These are phyloP conservation scores for Aspergillus clavatus DNA, from an alignment of 2,329 filamentous ascomycete species.

Conservation along the genomic window DNA sequence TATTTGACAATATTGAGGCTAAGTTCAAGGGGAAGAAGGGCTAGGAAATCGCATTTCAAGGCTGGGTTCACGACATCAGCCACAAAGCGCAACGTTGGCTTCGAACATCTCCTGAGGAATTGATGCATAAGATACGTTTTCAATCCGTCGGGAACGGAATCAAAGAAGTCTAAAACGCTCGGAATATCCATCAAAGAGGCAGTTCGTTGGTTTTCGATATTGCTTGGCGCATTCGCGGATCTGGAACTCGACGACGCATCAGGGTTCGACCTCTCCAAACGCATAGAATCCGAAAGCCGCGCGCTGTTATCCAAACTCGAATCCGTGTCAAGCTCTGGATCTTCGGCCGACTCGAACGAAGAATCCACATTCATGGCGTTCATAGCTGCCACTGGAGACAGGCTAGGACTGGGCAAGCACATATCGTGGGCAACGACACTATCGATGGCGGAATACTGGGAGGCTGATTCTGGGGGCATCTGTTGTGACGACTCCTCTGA, in stretches of 20 bases:
- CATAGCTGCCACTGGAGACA: constrained; percentile 83
- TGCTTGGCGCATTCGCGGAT: constrained; percentile 4
- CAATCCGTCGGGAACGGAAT: constrained; percentile 83
- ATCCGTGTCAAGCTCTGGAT: constrained; percentile 39
- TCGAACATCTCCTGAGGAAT: constrained; percentile 78
- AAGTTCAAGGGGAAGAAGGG: constrained; percentile 76
- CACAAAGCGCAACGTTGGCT: constrained; percentile 82
- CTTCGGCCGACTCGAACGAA: constrained; percentile 40
- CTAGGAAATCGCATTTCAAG: constrained; percentile 88
- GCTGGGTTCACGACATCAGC: constrained; percentile 90
- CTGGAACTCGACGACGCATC: constrained; percentile 8
- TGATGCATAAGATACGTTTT: constrained; percentile 98
- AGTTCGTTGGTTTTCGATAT: constrained; percentile 23
- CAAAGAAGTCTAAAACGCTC: constrained; percentile 81
- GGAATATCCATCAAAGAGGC: constrained; percentile 69
- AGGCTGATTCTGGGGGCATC: constrained; percentile 16
- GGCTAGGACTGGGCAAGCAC: constrained; percentile 86
- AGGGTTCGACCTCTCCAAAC: constrained; percentile 14
- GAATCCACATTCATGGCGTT: constrained; percentile 47
- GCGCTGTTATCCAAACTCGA: constrained; percentile 39
- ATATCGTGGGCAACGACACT: constrained; percentile 76
- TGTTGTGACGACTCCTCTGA: constrained; percentile 19
- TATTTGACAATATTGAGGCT: constrained; percentile 83
- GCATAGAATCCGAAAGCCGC: constrained; percentile 18
- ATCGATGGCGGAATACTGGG: constrained; percentile 53